Percentiles rank a stretch among this genome's conserved stretches.
Conservation (phyloP, 305 asterid species). For the Solanum aculeatissimum region DNA sequence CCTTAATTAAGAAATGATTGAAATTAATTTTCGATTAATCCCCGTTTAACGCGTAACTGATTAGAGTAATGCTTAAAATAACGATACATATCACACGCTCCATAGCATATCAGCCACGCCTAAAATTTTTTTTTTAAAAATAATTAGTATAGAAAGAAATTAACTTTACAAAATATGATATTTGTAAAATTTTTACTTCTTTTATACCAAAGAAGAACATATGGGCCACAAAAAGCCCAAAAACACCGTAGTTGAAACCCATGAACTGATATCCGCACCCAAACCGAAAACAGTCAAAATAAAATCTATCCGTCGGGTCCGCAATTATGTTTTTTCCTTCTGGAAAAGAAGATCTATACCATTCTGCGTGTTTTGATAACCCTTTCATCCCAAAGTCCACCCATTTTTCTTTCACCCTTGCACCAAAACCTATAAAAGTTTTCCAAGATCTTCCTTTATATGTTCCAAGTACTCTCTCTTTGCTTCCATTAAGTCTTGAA, state of each 20-base stretch:
- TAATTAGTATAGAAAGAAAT: too few relatives aligned
- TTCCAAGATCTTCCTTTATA: background rate
- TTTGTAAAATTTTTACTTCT: too few relatives aligned
- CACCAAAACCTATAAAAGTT: conserved; percentile 5
- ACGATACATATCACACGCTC: too few relatives aligned
- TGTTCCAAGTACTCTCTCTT: background rate
- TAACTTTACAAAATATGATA: too few relatives aligned
- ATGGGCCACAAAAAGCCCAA: background rate
- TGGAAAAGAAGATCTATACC: background rate
- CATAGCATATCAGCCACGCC: too few relatives aligned
- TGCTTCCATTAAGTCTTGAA: background rate
- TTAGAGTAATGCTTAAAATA: too few relatives aligned
- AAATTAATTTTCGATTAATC: too few relatives aligned
- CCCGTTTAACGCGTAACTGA: too few relatives aligned
- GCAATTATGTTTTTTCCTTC: background rate
- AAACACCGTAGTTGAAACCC: background rate
- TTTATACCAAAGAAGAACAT: too few relatives aligned
- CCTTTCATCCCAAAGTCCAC: conserved; percentile 8
- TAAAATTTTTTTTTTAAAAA: too few relatives aligned
- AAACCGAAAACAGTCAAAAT: background rate
- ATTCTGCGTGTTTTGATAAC: background rate
- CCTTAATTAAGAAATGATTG: too few relatives aligned
- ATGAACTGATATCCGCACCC: background rate
- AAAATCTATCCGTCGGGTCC: background rate
- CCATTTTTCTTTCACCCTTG: conserved; percentile 1